These are phyloP conservation scores for Cavenderia fasciculata DNA, from an alignment of 78 protist species.

Conservation along the genomic window DNA sequence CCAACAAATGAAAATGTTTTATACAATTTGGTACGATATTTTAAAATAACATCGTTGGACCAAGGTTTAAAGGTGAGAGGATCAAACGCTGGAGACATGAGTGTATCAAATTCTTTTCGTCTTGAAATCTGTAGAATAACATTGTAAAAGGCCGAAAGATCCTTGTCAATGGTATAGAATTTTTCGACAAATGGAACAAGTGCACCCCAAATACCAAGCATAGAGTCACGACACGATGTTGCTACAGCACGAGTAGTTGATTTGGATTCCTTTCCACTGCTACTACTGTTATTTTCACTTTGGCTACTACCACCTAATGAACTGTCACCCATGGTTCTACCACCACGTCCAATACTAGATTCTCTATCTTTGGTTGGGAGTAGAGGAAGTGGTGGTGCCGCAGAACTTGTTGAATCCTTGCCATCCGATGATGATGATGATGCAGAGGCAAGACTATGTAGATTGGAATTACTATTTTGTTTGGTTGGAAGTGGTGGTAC, in stretches of 20 bases:
- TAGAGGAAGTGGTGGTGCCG: neutral
- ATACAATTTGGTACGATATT: slow-evolving; percentile 31
- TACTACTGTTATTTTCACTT: neutral
- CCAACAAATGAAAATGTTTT: slow-evolving; percentile 57
- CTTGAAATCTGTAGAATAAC: slow-evolving; percentile 36
- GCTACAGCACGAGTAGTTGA: neutral
- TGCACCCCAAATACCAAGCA: slow-evolving; percentile 22
- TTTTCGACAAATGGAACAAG: slow-evolving; percentile 19
- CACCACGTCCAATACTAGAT: neutral
- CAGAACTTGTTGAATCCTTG: neutral
- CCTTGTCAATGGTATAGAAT: neutral
- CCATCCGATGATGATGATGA: neutral
- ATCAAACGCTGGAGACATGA: slow-evolving; percentile 1
- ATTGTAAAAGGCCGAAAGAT: neutral
- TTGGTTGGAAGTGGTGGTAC: neutral
- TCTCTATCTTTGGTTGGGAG: neutral
- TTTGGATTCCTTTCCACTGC: neutral
- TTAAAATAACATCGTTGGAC: slow-evolving; percentile 30
- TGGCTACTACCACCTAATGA: neutral
- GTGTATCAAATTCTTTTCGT: slow-evolving; percentile 48
- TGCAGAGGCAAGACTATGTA: neutral
- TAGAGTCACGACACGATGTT: slow-evolving; percentile 21
- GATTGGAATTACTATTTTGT: neutral
- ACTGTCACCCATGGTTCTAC: too few relatives aligned
- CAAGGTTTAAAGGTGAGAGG: slow-evolving; percentile 58